Evolutionary conservation across 2,329 filamentous ascomycete species (phyloP).

Genomic region (Fusarium transvaalense): DNA sequence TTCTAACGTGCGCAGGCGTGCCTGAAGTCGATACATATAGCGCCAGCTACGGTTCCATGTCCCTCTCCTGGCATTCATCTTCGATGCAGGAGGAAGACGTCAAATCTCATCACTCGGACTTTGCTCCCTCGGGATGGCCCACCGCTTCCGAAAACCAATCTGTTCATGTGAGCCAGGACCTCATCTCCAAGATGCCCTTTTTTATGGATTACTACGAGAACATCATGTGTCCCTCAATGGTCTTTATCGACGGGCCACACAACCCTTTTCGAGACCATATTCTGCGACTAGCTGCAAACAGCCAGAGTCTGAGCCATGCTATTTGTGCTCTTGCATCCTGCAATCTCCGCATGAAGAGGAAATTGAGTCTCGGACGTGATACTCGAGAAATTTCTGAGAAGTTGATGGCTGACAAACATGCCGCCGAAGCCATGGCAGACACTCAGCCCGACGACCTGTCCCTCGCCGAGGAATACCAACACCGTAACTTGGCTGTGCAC

Average conservation of each 20-base stretch:
- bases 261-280: constrained; percentile 91
- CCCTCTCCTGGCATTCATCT: constrained; percentile 61
- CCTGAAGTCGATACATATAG: constrained; percentile 66
- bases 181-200: constrained; percentile 84
- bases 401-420: constrained; percentile 60
- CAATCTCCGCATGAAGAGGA: constrained; percentile 87
- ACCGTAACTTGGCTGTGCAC: constrained; percentile 81
- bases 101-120: constrained; percentile 58
- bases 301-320: constrained; percentile 88
- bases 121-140: constrained; percentile 63
- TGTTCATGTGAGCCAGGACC: constrained; percentile 68
- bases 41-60: constrained; percentile 63
- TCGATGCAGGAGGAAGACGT: constrained; percentile 60
- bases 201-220: constrained; percentile 95
- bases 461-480: constrained; percentile 84
- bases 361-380: constrained; percentile 71
- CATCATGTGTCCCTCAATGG: constrained; percentile 90
- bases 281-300: constrained; percentile 79
- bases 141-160: constrained; percentile 59
- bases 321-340: constrained; percentile 91
- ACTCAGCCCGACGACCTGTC: constrained; percentile 71
- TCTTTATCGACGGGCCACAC: constrained; percentile 85
- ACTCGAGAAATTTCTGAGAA: constrained; percentile 64
- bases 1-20: constrained; percentile 60
- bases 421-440: constrained; percentile 60